Evolutionary conservation across 495 filamentous ascomycete genomes (phyloP).

Genomic region (Penicillium maclennaniae): DNA sequence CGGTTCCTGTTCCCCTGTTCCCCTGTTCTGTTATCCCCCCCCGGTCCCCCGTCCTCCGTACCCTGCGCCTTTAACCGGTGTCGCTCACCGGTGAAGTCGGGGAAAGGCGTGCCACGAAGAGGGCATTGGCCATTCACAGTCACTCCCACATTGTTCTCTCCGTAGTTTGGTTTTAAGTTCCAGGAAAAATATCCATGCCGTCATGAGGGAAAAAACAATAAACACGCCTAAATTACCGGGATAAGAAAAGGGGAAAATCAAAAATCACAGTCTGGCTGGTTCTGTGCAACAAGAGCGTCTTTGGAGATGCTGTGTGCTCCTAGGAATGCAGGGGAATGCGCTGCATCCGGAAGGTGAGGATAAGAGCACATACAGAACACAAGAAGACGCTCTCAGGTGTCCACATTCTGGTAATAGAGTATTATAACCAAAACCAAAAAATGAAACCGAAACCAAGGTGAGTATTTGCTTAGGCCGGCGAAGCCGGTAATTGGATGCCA

Average conservation of each 20-base stretch:
- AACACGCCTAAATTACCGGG: not conserved
- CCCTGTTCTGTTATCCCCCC: too few species aligned
- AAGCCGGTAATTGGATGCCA: constrained; percentile 25
- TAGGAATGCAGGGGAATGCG: not conserved
- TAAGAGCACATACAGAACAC: not conserved
- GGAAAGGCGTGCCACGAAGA: constrained; percentile 16
- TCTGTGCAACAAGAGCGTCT: not conserved
- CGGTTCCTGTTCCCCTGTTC: not conserved
- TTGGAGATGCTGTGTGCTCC: not conserved
- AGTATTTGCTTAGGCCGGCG: constrained; percentile 12
- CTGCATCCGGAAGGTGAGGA: constrained; percentile 6
- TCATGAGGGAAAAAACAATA: constrained; percentile 3
- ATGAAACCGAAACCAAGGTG: not conserved
- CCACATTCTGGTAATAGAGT: too few species aligned
- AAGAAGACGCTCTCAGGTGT: too few species aligned
- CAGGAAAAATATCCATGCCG: constrained; percentile 10
- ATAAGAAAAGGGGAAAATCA: not conserved
- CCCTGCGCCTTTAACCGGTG: constrained; percentile 19
- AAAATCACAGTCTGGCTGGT: not conserved
- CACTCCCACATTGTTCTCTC: constrained; percentile 18
- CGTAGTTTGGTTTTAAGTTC: constrained; percentile 6
- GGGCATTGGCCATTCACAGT: constrained; percentile 15
- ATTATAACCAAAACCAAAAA: too few species aligned
- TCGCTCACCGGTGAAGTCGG: constrained; percentile 32
- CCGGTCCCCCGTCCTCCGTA: constrained; percentile 7